Evolutionary conservation across 768 basidiomycete species (phyloP), one percentile per base, ranked within the genome.

Genomic region (Trametes elegans): DNA sequence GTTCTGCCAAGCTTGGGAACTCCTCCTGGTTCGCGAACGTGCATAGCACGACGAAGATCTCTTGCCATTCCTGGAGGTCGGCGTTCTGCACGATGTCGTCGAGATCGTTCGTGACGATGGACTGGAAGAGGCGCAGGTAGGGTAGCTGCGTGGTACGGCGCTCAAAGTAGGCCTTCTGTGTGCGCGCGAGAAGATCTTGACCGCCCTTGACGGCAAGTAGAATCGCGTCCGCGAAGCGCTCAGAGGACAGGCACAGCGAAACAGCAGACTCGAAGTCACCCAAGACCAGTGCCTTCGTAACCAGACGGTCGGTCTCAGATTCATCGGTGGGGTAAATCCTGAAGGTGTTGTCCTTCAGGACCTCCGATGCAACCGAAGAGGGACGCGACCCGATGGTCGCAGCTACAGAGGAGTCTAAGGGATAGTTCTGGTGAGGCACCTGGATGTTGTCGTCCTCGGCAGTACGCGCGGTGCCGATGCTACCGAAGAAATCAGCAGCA

Each of bases 191-290:
- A 16, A 98, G 84, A 27, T 92, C 93, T 0, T 87, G 80, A 0
- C 94, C 93, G 16, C 95, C 96, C 58, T 89, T 87, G 16, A 90
- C 93, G 27, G 97, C 93, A 11, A 98, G 82, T 11, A 99, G 78
- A 47, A 98, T 88, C 0, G 97, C 97, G 65, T 99, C 97, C 1
- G 97, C 95, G 63, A 84, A 98, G 27, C 95, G 82, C 46, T 93
- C 89, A 0, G 87, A 82, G 0, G 92, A 88, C 14, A 98, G 78
- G 69, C 95, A 97, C 2, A 98, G 77, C 2, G 89, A 85, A 16
- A 98, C 97, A 1, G 97, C 96, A 14, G 85, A 88, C 62, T 83
- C 81, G 60, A 98, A 98, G 69, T 99, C 95, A n/a, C 97, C 96
- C 9, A 98, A 77, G 2, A 99, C 93, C 34, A 98, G 79, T 2